These are phyloP conservation scores for Ballota nigra DNA, from an alignment of 257 asterid genomes.

Conservation along the genomic window DNA sequence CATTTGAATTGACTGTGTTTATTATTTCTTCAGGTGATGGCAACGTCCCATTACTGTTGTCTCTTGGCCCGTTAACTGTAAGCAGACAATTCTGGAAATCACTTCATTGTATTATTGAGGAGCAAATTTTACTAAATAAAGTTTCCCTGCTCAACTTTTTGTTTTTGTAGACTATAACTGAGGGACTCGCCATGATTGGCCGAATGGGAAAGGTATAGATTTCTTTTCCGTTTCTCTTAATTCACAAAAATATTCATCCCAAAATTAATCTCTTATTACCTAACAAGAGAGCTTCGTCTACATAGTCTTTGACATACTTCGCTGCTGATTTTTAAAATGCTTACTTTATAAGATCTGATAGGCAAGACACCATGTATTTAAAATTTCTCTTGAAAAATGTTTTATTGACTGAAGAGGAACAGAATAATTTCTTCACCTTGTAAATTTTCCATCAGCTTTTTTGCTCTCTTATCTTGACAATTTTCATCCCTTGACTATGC, in stretches of 20 bases:
- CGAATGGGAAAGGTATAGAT: constrained; percentile 80
- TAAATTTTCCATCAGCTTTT: neutral
- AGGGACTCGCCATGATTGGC: constrained; percentile 91
- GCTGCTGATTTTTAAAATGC: too few relatives aligned
- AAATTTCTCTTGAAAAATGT: neutral
- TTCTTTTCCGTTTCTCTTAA: neutral
- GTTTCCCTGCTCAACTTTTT: constrained; percentile 19
- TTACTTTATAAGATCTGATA: neutral
- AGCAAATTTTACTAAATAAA: neutral
- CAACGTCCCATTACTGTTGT: constrained; percentile 36
- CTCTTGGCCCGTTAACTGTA: constrained; percentile 67
- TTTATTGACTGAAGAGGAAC: neutral
- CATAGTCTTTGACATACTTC: too few relatives aligned
- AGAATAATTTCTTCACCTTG: neutral
- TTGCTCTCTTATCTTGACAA: neutral
- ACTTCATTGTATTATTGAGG: constrained; percentile 1
- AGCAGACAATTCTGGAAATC: constrained; percentile 29
- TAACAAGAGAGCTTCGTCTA: too few relatives aligned
- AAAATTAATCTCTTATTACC: too few relatives aligned
- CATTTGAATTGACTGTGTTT: neutral
- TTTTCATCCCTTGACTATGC: constrained; percentile 20
- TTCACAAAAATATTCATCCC: too few relatives aligned
- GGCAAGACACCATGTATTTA: neutral
- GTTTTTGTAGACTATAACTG: constrained; percentile 61
- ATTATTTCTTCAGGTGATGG: constrained; percentile 40